Conservation (phyloP, 2,329 filamentous ascomycete species). For the Orbilia quercus region DNA sequence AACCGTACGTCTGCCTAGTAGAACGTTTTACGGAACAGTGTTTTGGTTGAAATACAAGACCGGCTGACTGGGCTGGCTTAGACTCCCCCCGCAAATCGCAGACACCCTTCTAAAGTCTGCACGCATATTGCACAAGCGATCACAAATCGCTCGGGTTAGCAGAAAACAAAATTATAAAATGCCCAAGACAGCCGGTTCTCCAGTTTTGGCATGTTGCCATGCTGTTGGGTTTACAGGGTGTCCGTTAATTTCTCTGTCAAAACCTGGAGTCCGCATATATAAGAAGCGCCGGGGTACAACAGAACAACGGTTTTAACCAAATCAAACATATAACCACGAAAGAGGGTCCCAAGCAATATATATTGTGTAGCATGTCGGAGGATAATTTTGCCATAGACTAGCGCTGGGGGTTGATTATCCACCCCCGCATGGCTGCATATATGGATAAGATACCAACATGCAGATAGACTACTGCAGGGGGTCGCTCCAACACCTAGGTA, state of each 20-base stretch:
- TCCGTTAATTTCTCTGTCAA: not conserved
- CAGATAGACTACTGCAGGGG: constrained; percentile 5
- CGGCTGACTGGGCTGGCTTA: too few relatives aligned
- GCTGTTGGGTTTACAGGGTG: constrained; percentile 20
- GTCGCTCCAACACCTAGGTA: not conserved
- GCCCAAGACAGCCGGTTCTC: constrained; percentile 6
- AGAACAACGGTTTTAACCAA: too few relatives aligned
- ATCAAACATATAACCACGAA: too few relatives aligned
- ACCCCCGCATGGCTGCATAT: not conserved
- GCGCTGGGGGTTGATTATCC: too few relatives aligned
- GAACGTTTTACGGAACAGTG: not conserved
- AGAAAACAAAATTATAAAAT: not conserved
- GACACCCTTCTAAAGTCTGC: not conserved
- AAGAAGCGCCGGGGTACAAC: too few relatives aligned
- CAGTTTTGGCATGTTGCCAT: constrained; percentile 4
- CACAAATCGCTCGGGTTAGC: not conserved
- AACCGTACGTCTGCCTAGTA: constrained; percentile 24
- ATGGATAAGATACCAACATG: constrained; percentile 1
- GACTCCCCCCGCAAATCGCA: too few relatives aligned
- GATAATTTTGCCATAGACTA: too few relatives aligned
- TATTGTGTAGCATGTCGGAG: too few relatives aligned
- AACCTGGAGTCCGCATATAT: too few relatives aligned
- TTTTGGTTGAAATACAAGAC: not conserved
- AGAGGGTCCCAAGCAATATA: too few relatives aligned
- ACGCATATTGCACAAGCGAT: not conserved